Percentiles rank a stretch among this genome's conserved stretches.
These are phyloP conservation scores for Cyphellophora europaea DNA, from an alignment of 2,329 filamentous ascomycete species.

Conservation along the genomic window DNA sequence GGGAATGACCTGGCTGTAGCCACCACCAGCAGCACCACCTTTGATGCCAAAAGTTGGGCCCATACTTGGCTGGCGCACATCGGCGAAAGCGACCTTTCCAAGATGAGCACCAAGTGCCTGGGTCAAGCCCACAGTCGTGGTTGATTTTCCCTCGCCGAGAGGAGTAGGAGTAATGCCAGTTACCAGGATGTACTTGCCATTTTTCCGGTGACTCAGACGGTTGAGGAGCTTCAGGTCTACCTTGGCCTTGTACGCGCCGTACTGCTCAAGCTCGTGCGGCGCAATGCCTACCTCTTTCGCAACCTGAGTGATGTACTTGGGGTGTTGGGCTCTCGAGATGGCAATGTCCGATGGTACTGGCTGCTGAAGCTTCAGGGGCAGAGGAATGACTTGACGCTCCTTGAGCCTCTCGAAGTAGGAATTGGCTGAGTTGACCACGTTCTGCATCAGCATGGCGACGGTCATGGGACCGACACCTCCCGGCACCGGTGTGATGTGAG, in stretches of 20 bases:
- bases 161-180: constrained; percentile 96
- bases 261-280: constrained; percentile 83
- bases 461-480: constrained; percentile 98
- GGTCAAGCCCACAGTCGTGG: constrained; percentile 89
- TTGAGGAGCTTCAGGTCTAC: constrained; percentile 75
- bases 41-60: constrained; percentile 99
- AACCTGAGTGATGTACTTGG: constrained; percentile 81
- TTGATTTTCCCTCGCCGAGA: constrained; percentile 95
- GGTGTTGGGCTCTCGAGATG: constrained; percentile 77
- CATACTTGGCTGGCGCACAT: constrained; percentile 93
- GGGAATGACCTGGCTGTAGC: constrained; percentile 97
- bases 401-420: constrained; percentile 76
- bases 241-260: constrained; percentile 93
- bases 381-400: constrained; percentile 65
- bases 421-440: constrained; percentile 80
- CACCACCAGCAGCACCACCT: constrained; percentile 90
- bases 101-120: constrained; percentile 88
- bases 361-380: constrained; percentile 68
- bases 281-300: constrained; percentile 83
- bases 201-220: constrained; percentile 73
- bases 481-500: constrained; percentile 88
- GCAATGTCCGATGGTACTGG: constrained; percentile 95
- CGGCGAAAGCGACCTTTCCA: constrained; percentile 82
- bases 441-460: constrained; percentile 93
- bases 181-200: constrained; percentile 86